These are phyloP conservation scores for Nemania abortiva DNA, from an alignment of 2,329 filamentous ascomycete species.

Conservation along the genomic window DNA sequence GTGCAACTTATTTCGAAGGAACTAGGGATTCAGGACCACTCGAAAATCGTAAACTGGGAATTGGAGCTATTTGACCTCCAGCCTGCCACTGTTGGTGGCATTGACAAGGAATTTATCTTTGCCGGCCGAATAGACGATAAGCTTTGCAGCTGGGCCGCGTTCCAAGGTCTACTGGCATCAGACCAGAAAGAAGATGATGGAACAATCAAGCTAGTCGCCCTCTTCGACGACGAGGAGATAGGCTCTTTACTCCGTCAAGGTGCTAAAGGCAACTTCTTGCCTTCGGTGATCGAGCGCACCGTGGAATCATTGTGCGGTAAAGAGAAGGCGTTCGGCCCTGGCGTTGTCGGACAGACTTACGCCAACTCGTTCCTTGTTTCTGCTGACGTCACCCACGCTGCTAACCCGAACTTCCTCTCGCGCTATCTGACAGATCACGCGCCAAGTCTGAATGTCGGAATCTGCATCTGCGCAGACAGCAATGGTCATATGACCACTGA, in stretches of 20 bases:
- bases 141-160: conserved; percentile 92
- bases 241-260: conserved; percentile 92
- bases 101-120: conserved; percentile 95
- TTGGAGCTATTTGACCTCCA: conserved; percentile 94
- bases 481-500: conserved; percentile 99
- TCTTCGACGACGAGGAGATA: conserved; percentile 98
- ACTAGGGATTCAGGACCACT: conserved; percentile 79
- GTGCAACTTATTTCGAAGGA: conserved; percentile 85
- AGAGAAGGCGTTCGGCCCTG: conserved; percentile 63
- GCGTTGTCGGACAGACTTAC: conserved; percentile 82
- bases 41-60: conserved; percentile 92
- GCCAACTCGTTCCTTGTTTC: conserved; percentile 93
- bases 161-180: conserved; percentile 83
- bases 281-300: conserved; percentile 82
- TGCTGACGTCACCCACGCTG: conserved; percentile 92
- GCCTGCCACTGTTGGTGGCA: conserved; percentile 82
- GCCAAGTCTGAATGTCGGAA: conserved; percentile 88
- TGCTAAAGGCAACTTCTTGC: conserved; percentile 88
- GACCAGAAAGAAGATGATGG: conserved; percentile 68
- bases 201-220: conserved; percentile 89
- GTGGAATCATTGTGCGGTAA: conserved; percentile 71
- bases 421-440: conserved; percentile 88
- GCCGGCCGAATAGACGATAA: conserved; percentile 97
- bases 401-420: conserved; percentile 91
- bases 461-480: conserved; percentile 82